Base-by-base conservation (phyloP, 208 protist species). In the Trypanosoma lewisi region DNA sequence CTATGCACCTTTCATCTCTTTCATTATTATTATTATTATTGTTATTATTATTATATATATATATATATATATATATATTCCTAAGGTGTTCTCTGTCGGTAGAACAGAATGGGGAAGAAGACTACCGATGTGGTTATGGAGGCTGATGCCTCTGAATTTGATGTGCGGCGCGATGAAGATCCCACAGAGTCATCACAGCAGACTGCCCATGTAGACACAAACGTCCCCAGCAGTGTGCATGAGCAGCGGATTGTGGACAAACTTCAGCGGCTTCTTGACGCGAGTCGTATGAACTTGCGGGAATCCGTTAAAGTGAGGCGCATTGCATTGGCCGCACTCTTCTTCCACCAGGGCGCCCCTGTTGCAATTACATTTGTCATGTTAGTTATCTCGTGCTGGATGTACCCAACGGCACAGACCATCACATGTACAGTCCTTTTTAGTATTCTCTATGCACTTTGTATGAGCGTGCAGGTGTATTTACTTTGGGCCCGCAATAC, bases 401-500 rank as follows among this genome's bases (percentile, higher is more conserved):
- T 88, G 12, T 76, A 80, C 50, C 82, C 80, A 3, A 67, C 59
- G 36, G 36, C 68, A 30, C 70, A 82, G 36, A 84, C 78, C 16
- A 63, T 91, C 8, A 30, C 84, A 25, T 91, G 81, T 68, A 85
- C 78, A 16, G 52, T 70, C 3, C 31, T 95, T 7, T 87, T 91
- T 71, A 60, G 80, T 21, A 49, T 85, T 16, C 53, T 95, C 16
- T 93, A 90, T 58, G 66, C 74, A 16, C 23, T 83, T 11, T 89
- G 73, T 56, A 75, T 80, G 14, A 31, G 61, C 36, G 57, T 91
- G 36, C 85, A 92, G 75, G 73, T 78, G 3, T 91, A 88, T 51
- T 65, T 93, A 34, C 78, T 90, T 30, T 93, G 85, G 84, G 74
- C 78, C 5, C 77, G 85, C 19, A 69, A 88, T 33, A 93, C 83